Evolutionary conservation across 2,329 filamentous ascomycete species (phyloP), one percentile per base, ranked within the genome.

Genomic region (Monilinia laxa): DNA sequence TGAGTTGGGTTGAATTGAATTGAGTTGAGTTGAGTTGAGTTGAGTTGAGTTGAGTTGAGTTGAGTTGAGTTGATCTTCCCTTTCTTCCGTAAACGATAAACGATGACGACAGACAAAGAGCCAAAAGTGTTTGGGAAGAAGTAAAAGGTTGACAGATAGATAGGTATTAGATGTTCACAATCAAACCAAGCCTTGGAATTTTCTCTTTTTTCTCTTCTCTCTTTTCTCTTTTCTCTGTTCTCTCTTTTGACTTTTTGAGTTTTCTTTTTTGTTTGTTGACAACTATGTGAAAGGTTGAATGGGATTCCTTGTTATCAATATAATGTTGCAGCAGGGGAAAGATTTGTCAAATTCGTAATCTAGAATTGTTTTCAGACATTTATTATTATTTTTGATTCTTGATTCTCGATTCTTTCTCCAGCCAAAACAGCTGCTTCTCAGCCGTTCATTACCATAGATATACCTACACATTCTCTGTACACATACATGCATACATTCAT

Each of bases 101-200:
- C 28, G 62, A 64, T 64, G 62, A 65, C 53, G 42, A 58, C 53
- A 64, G 42, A 58, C 42, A 65, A 65, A 65, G 53, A 23, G 31
- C 25, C 2, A 28, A 55, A 7, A 49, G 20, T 12, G 42, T 25
- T 51, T 60, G n/a, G 6, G 31, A 11, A 60, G 23, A 20, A 38
- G 56, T 47, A n/a, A 18, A 6, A 23, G 28, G 49, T 31, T 2
- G 54, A 5, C 4, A 16, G 12, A 35, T 40, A 42, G n/a, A n/a
- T n/a, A n/a, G n/a, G 11, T n/a, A 3, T n/a, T 42, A 23, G 16
- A 20, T 31, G 35, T 51, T 57, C 23, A 28, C 52, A 16, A 51
- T 47, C 20, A 49, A 28, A 28, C 28, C 47, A 18, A 47, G 42
- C 16, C 10, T 40, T 11, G 1, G 3, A 11, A 4, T 35, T 35